Evolutionary conservation across 139 green algal species (phyloP).

Genomic region (Volvox reticuliferus): DNA sequence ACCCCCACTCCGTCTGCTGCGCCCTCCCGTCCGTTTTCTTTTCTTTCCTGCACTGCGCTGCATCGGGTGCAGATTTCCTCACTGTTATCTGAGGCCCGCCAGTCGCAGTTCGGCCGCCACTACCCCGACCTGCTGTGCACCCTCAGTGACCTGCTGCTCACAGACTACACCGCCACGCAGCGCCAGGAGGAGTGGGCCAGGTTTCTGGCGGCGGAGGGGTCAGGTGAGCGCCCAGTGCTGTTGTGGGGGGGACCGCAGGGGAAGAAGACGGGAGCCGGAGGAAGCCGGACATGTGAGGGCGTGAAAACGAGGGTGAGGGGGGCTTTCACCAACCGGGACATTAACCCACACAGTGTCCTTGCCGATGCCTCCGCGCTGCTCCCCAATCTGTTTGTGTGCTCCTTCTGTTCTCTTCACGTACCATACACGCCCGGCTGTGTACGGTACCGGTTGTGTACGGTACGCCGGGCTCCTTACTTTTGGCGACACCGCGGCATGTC

Average conservation of each 20-base stretch:
- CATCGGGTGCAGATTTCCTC: not conserved
- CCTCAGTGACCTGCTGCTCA: constrained; percentile 10
- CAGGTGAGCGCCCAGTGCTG: not conserved
- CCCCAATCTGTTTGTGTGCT: no score
- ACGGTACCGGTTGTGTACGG: no score
- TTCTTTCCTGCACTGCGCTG: not conserved
- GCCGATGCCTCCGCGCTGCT: not conserved
- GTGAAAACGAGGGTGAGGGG: not conserved
- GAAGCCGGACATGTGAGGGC: not conserved
- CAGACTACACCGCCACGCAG: not conserved
- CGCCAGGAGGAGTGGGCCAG: not conserved
- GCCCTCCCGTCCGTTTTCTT: not conserved
- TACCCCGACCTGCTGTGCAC: not conserved
- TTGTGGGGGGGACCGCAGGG: not conserved
- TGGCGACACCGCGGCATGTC: no score
- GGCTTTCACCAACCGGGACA: not conserved
- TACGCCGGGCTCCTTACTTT: no score
- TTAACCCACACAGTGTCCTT: not conserved
- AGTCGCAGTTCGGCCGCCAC: not conserved
- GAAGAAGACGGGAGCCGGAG: not conserved
- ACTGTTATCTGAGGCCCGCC: not conserved
- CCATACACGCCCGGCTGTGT: no score
- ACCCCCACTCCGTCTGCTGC: not conserved
- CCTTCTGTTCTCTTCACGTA: no score
- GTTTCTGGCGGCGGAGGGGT: constrained; percentile 17